Conservation (phyloP, 352 stramenopile genomes). For the Globisporangium spiculum region DNA sequence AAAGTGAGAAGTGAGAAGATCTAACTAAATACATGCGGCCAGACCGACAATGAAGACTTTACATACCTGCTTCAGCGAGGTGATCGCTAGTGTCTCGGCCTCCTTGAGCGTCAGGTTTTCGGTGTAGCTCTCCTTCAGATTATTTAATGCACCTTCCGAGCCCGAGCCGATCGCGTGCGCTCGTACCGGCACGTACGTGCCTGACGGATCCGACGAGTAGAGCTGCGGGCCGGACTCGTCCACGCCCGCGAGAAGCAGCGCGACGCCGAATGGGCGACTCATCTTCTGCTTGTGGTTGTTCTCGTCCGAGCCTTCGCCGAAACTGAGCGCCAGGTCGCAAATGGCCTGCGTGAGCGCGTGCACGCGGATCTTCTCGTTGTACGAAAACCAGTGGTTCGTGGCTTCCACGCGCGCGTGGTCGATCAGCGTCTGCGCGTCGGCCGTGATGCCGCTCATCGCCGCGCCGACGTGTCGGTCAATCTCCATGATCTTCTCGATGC, state of each 20-base stretch:
- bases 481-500: conserved; percentile 99
- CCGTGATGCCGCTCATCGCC: conserved; percentile 98
- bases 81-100: conserved; percentile 95
- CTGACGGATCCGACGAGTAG: conserved; percentile 97
- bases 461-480: conserved; percentile 98
- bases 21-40: background rate
- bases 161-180: conserved; percentile 98
- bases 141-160: conserved; percentile 96
- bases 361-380: conserved; percentile 97
- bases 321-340: conserved; percentile 98
- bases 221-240: conserved; percentile 94
- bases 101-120: conserved; percentile 95
- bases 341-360: conserved; percentile 98
- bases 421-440: conserved; percentile 97
- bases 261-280: conserved; percentile 98
- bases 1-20: background rate
- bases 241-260: conserved; percentile 96
- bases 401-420: conserved; percentile 99
- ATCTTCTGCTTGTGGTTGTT: conserved; percentile 98
- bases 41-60: background rate
- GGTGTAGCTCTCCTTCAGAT: conserved; percentile 98
- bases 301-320: conserved; percentile 88
- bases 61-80: conserved; percentile 92
- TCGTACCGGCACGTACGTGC: conserved; percentile 98
- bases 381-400: conserved; percentile 98